phyloP scores from a whole-genome alignment of 169 alveolate species.

The Amoebophrya sp. region DNA sequence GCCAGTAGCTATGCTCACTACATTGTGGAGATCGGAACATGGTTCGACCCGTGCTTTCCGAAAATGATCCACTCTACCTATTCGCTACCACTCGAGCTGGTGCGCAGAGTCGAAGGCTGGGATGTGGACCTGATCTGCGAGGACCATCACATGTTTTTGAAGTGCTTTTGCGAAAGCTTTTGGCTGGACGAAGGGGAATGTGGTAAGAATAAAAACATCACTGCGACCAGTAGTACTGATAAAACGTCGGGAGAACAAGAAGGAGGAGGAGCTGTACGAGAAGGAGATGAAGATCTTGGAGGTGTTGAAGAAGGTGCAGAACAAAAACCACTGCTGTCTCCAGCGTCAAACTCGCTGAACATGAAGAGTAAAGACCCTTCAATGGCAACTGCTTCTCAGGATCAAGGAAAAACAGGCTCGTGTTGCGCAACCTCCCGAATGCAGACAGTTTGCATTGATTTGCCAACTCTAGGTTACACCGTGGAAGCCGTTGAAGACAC shows the following conservation, averaged over 20 bases:
- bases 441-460: background rate
- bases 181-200: background rate
- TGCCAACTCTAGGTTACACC: background rate
- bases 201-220: too few species aligned
- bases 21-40: background rate
- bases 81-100: background rate
- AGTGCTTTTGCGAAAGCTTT: background rate
- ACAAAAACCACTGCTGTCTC: too few species aligned
- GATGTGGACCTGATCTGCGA: background rate
- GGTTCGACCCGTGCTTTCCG: background rate
- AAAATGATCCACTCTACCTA: background rate
- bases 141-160: background rate
- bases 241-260: too few species aligned
- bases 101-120: background rate
- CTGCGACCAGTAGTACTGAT: too few species aligned
- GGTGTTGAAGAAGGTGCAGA: too few species aligned
- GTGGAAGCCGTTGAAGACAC: background rate
- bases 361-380: too few species aligned
- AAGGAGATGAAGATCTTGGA: too few species aligned
- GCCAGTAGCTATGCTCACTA: background rate
- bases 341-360: too few species aligned
- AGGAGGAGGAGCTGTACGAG: too few species aligned
- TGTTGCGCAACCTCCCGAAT: background rate
- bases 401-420: too few species aligned
- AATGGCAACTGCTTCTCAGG: too few species aligned